phyloP scores from a whole-genome alignment of 768 basidiomycete species.

The Tephrocybe sp. region DNA sequence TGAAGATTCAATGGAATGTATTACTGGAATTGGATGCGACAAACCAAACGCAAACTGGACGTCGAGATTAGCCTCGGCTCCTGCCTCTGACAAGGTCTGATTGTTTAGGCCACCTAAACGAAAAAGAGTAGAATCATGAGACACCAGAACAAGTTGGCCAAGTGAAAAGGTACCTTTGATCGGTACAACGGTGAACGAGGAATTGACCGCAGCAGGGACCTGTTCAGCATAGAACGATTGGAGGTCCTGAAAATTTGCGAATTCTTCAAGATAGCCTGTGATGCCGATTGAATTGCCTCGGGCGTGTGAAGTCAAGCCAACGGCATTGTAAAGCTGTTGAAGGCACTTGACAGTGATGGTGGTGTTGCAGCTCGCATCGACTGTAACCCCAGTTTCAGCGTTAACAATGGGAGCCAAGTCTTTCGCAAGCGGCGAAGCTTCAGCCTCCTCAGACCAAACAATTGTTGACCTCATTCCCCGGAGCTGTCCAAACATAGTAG shows the following conservation, averaged over 20 bases:
- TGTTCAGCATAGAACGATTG: conserved; percentile 48
- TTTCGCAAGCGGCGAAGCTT: conserved; percentile 14
- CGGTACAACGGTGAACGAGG: conserved; percentile 52
- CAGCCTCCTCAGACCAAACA: conserved; percentile 15
- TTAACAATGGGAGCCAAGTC: conserved; percentile 33
- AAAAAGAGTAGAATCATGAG: background rate
- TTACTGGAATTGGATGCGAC: conserved; percentile 54
- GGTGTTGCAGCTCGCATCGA: conserved; percentile 48
- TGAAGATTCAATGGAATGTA: background rate
- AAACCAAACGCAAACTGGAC: conserved; percentile 64
- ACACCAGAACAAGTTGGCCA: background rate
- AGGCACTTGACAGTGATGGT: conserved; percentile 55
- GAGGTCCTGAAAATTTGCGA: conserved; percentile 51
- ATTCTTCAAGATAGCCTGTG: conserved; percentile 53
- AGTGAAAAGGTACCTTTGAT: conserved; percentile 43
- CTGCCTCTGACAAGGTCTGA: conserved; percentile 50
- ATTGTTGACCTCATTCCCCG: conserved; percentile 31
- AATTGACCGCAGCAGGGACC: conserved; percentile 44
- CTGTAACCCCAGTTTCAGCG: conserved; percentile 31
- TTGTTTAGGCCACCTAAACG: conserved; percentile 54
- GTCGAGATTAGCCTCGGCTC: conserved; percentile 64
- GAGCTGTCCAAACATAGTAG: conserved; percentile 56
- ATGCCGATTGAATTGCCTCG: conserved; percentile 51
- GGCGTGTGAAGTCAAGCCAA: conserved; percentile 42
- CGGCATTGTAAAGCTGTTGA: conserved; percentile 54